Conservation (phyloP, 1,139 yeast genomes). For the Saccharomyces uvarum region DNA sequence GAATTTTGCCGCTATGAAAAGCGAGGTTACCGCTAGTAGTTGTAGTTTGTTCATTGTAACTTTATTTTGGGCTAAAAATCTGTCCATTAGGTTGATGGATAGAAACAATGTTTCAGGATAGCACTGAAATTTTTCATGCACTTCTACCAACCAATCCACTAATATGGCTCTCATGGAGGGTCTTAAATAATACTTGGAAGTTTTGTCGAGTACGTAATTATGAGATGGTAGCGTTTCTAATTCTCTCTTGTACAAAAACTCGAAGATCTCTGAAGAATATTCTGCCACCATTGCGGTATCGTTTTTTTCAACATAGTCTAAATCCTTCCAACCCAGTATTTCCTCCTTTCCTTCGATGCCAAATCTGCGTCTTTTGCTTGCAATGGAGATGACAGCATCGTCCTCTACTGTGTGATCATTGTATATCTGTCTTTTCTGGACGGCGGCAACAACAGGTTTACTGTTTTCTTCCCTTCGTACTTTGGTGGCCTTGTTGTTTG, state of each 20-base stretch:
- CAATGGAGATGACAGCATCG: not conserved
- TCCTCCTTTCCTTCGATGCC: slow-evolving; percentile 11
- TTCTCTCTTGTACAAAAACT: slow-evolving; percentile 66
- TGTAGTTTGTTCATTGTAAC: slow-evolving; percentile 80
- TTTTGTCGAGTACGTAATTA: slow-evolving; percentile 41
- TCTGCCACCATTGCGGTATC: slow-evolving; percentile 91
- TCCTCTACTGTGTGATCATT: slow-evolving; percentile 6
- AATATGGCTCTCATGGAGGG: slow-evolving; percentile 84
- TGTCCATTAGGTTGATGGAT: slow-evolving; percentile 82
- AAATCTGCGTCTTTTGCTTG: slow-evolving; percentile 15
- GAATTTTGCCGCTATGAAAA: slow-evolving; percentile 89
- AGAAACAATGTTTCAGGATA: slow-evolving; percentile 83
- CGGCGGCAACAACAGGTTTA: slow-evolving; percentile 4
- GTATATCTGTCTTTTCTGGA: slow-evolving; percentile 15
- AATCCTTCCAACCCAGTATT: slow-evolving; percentile 53
- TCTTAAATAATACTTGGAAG: slow-evolving; percentile 49
- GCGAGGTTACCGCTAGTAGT: slow-evolving; percentile 79
- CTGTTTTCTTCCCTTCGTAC: slow-evolving; percentile 17
- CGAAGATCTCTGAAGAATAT: slow-evolving; percentile 78
- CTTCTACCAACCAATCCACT: slow-evolving; percentile 92
- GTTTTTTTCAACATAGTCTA: slow-evolving; percentile 72
- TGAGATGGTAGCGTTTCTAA: slow-evolving; percentile 65
- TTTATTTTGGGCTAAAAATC: slow-evolving; percentile 71
- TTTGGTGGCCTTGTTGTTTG: slow-evolving; percentile 6
- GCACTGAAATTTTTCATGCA: slow-evolving; percentile 76